Conservation (phyloP, 768 basidiomycete genomes). For the Suillus sp. region DNA sequence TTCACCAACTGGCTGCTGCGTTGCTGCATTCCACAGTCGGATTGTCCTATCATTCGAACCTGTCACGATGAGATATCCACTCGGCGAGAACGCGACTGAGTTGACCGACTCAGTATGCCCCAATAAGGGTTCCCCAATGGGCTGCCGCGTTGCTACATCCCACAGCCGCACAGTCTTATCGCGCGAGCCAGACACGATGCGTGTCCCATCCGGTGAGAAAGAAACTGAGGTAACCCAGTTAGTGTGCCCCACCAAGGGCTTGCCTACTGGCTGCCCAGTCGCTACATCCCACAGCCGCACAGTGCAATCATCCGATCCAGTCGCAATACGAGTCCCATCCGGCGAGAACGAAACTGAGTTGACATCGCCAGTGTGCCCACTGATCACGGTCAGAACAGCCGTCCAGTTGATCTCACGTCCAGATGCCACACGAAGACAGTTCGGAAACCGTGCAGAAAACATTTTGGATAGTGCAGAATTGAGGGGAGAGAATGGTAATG, state of each 20-base stretch:
- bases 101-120: neutral
- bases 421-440: neutral
- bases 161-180: neutral
- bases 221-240: accelerated
- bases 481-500: neutral
- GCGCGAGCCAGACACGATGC: neutral
- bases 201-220: neutral
- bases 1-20: neutral
- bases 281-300: neutral
- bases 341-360: neutral
- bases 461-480: neutral
- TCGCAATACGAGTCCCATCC: conserved; percentile 1
- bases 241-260: neutral
- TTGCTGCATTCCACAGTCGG: neutral
- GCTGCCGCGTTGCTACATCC: neutral
- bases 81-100: neutral
- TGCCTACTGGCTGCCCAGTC: neutral
- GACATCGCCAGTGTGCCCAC: neutral
- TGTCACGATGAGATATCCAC: neutral
- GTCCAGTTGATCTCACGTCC: neutral
- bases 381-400: neutral
- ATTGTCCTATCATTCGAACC: neutral
- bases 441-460: neutral
- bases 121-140: neutral
- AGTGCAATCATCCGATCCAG: neutral